phyloP scores from a whole-genome alignment of 805 yeast species.

The Wickerhamomyces rabaulensis region DNA sequence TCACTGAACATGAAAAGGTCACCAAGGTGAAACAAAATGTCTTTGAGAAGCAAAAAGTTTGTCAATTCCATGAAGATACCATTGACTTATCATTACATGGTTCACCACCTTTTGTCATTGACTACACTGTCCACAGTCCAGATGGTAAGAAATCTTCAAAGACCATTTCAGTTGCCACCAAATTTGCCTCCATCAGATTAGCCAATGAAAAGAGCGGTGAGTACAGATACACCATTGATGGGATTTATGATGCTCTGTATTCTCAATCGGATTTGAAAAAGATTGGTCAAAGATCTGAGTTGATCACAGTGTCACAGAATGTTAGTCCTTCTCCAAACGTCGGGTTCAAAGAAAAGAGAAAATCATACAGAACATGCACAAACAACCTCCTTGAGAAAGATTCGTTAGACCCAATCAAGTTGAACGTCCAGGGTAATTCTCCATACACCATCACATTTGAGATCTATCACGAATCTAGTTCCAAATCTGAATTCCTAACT shows the following conservation, averaged over 20 bases:
- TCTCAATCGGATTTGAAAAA: conserved; percentile 32
- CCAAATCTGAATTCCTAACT: conserved; percentile 41
- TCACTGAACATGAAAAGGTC: conserved; percentile 30
- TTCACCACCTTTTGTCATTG: conserved; percentile 61
- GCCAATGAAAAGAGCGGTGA: conserved; percentile 48
- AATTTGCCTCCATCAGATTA: conserved; percentile 42
- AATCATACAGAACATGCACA: conserved; percentile 46
- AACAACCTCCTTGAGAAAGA: conserved; percentile 30
- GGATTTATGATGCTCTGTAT: conserved; percentile 64
- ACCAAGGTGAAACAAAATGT: conserved; percentile 18
- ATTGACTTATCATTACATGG: conserved; percentile 51
- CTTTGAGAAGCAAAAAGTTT: conserved; percentile 34
- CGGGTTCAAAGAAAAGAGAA: conserved; percentile 40
- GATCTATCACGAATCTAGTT: conserved; percentile 56
- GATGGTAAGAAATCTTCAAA: conserved; percentile 38
- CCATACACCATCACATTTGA: conserved; percentile 59
- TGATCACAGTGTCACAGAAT: conserved; percentile 39
- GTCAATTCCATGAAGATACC: conserved; percentile 43
- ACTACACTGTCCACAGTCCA: conserved; percentile 59
- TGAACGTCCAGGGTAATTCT: conserved; percentile 49
- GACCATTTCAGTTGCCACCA: conserved; percentile 45
- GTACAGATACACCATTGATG: conserved; percentile 55
- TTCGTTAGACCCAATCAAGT: conserved; percentile 44
- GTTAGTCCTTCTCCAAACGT: conserved; percentile 64
- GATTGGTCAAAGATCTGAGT: conserved; percentile 24